These are phyloP conservation scores for Discostella pseudostelligera DNA, from an alignment of 108 stramenopile species.

Conservation along the genomic window DNA sequence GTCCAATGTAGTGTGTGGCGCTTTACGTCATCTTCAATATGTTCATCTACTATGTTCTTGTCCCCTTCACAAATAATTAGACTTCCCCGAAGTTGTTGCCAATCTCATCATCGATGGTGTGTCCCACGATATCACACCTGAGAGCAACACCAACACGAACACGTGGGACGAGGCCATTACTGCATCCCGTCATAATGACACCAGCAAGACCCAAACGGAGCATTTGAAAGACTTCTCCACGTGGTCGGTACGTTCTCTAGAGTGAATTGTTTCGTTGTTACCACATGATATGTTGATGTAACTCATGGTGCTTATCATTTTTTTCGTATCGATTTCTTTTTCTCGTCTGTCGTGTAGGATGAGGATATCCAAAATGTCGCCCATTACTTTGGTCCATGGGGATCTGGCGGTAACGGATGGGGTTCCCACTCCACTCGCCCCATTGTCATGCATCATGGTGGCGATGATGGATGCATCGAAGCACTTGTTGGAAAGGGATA, in stretches of 20 bases:
- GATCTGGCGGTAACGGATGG: slow-evolving; percentile 66
- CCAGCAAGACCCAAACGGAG: slow-evolving; percentile 43
- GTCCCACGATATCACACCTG: slow-evolving; percentile 52
- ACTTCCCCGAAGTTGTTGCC: slow-evolving; percentile 59
- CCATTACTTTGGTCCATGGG: slow-evolving; percentile 57
- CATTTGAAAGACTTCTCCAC: slow-evolving; percentile 56
- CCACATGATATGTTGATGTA: too few species aligned
- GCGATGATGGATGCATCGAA: slow-evolving; percentile 56
- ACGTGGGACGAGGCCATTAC: slow-evolving; percentile 44
- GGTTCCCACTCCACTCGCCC: slow-evolving; percentile 62
- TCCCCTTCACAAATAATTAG: too few species aligned
- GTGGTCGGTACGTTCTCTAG: slow-evolving; percentile 24
- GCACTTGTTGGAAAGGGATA: slow-evolving; percentile 45
- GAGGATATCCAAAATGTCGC: slow-evolving; percentile 48
- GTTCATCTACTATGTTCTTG: too few species aligned
- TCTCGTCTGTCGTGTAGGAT: slow-evolving; percentile 4
- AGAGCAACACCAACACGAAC: slow-evolving; percentile 52
- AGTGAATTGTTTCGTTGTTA: neutral
- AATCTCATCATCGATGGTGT: slow-evolving; percentile 48
- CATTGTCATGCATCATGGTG: slow-evolving; percentile 40
- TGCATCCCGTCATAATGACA: slow-evolving; percentile 45
- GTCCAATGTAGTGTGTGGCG: too few species aligned
- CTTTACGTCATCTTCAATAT: too few species aligned
- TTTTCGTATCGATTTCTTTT: neutral
- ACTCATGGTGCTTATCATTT: too few species aligned